phyloP scores from a whole-genome alignment of 495 filamentous ascomycete genomes.

The Xylaria flabelliformis region DNA sequence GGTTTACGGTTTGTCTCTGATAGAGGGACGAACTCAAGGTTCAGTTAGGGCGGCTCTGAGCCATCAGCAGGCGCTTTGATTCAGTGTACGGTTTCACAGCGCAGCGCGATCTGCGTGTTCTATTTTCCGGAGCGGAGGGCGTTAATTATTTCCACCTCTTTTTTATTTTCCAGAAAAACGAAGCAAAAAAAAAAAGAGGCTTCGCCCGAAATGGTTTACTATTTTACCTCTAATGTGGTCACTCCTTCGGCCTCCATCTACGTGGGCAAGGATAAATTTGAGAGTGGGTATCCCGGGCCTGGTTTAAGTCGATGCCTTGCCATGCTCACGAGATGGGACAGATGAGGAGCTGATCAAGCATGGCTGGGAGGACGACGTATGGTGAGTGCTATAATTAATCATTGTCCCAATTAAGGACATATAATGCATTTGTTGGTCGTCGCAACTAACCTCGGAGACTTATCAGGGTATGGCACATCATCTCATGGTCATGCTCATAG shows the following conservation, averaged over 20 bases:
- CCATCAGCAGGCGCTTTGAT: not conserved
- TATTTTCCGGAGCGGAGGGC: not conserved
- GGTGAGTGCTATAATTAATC: constrained; percentile 59
- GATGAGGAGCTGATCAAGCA: constrained; percentile 96
- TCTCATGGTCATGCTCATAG: not conserved
- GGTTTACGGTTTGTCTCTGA: not conserved
- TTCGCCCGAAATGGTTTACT: constrained; percentile 78
- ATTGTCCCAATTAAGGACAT: not conserved
- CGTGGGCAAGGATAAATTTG: constrained; percentile 98
- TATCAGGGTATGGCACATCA: constrained; percentile 37
- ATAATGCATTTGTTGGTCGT: not conserved
- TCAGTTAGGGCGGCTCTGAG: not conserved
- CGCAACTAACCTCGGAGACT: constrained; percentile 8
- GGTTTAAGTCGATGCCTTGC: constrained; percentile 27
- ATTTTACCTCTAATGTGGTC: constrained; percentile 83
- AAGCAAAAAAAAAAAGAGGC: not conserved
- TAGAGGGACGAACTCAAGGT: not conserved
- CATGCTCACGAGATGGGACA: constrained; percentile 51
- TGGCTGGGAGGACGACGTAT: constrained; percentile 94
- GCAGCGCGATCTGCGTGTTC: not conserved
- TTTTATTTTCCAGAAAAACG: not conserved
- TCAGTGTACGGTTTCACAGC: constrained; percentile 5
- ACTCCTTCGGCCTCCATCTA: constrained; percentile 83
- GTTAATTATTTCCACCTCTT: constrained; percentile 5
- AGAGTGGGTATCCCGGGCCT: constrained; percentile 68